Conservation (phyloP, 306 rosid species). For the Vachellia collinsii region DNA sequence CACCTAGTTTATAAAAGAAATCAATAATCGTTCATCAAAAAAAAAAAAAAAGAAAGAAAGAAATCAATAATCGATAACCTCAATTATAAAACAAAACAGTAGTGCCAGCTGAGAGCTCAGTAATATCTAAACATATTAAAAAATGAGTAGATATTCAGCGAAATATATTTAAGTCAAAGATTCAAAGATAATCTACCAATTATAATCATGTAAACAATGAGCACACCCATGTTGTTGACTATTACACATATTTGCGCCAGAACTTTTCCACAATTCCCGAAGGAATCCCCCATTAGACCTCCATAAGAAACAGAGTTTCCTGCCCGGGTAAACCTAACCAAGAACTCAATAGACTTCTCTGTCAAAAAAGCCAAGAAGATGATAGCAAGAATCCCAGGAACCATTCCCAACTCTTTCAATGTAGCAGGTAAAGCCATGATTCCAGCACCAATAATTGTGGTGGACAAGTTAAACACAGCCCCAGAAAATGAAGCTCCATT, state of each 20-base stretch:
- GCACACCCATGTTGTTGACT: constrained; percentile 70
- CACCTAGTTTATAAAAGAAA: constrained; percentile 63
- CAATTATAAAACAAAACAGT: constrained; percentile 36
- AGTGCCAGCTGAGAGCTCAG: not conserved
- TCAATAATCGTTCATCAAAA: too few relatives aligned
- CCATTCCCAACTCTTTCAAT: constrained; percentile 74
- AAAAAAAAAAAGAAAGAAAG: too few relatives aligned
- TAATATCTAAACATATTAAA: not conserved
- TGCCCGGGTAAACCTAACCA: constrained; percentile 68
- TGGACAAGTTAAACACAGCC: constrained; percentile 85
- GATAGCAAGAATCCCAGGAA: constrained; percentile 73
- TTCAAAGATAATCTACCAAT: constrained; percentile 54
- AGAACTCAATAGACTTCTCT: constrained; percentile 67
- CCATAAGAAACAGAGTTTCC: constrained; percentile 77
- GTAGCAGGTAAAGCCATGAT: constrained; percentile 93
- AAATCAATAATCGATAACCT: not conserved
- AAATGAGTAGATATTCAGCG: not conserved
- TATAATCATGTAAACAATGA: constrained; percentile 85
- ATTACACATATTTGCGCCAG: constrained; percentile 62
- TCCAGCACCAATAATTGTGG: constrained; percentile 89
- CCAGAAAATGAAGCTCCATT: constrained; percentile 89
- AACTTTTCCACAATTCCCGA: constrained; percentile 71
- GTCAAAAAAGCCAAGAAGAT: constrained; percentile 71
- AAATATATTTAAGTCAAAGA: not conserved
- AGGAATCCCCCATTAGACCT: constrained; percentile 71